Conservation (phyloP, 163 green algal genomes). For the Scenedesmus sp. region DNA sequence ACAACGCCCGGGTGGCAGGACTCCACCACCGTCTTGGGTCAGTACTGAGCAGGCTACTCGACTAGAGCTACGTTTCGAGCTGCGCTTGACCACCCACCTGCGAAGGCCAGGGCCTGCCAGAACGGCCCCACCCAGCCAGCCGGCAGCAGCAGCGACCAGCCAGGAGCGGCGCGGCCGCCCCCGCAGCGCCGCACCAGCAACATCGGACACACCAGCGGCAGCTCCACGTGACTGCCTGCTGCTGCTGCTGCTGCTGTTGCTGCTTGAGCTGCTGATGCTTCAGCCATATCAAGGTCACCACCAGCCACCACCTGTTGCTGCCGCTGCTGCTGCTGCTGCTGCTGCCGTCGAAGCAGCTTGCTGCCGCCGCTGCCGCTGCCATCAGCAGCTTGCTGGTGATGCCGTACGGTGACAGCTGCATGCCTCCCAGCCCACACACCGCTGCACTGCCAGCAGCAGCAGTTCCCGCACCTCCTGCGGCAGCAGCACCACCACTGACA, state of each 20-base stretch:
- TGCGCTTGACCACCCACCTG: not conserved
- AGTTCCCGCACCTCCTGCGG: not conserved
- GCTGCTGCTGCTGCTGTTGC: not conserved
- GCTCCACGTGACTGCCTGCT: not conserved
- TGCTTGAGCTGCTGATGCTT: not conserved
- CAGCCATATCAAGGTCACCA: not conserved
- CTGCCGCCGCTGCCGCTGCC: not conserved
- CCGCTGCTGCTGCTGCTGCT: conserved; percentile 13
- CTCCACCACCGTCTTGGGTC: too few relatives aligned
- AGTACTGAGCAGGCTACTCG: too few relatives aligned
- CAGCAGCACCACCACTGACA: not conserved
- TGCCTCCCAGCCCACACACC: not conserved
- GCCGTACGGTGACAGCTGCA: conserved; percentile 31
- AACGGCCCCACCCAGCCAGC: conserved; percentile 26
- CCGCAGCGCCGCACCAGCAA: conserved; percentile 34
- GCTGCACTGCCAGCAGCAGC: not conserved
- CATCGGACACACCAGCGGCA: conserved; percentile 27
- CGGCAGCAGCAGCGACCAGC: conserved; percentile 43
- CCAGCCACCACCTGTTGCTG: not conserved
- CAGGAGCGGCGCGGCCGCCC: conserved; percentile 15
- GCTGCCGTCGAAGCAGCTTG: not conserved
- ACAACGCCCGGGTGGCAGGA: too few relatives aligned
- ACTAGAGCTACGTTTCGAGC: too few relatives aligned
- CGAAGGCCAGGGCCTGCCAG: not conserved
- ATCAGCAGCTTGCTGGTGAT: conserved; percentile 32